Conservation (phyloP, 1,284 basidiomycete species). For the Microbotryum lychnidis-dioicae region DNA sequence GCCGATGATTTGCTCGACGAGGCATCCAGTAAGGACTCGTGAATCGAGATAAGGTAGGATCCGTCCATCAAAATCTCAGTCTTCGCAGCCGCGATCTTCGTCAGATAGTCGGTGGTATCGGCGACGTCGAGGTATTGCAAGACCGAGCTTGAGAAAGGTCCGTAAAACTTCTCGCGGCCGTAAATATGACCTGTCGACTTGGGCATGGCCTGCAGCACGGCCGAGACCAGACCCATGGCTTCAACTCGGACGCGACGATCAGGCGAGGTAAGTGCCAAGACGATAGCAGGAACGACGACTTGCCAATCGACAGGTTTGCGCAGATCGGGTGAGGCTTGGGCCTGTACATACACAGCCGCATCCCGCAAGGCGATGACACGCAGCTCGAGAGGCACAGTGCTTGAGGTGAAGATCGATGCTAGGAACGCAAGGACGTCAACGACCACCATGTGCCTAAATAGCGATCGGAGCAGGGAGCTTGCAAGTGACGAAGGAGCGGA, state of each 20-base stretch:
- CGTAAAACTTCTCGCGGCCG: constrained; percentile 75
- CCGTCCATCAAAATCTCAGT: constrained; percentile 65
- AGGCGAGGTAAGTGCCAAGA: constrained; percentile 56
- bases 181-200: constrained; percentile 56
- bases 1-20: constrained; percentile 46
- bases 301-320: constrained; percentile 59
- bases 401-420: constrained; percentile 54
- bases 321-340: constrained; percentile 44
- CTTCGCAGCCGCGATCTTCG: constrained; percentile 48
- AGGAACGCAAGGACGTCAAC: constrained; percentile 74
- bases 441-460: constrained; percentile 58
- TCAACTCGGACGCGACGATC: constrained; percentile 53
- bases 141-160: constrained; percentile 52
- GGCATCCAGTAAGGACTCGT: constrained; percentile 52
- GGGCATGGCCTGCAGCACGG: constrained; percentile 41
- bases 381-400: constrained; percentile 38
- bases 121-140: constrained; percentile 57
- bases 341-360: constrained; percentile 53
- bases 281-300: constrained; percentile 65
- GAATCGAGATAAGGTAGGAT: constrained; percentile 54
- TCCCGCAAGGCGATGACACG: constrained; percentile 71
- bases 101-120: constrained; percentile 62
- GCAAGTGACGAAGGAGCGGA: constrained; percentile 47
- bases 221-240: constrained; percentile 56
- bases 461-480: constrained; percentile 51